Base-by-base conservation (phyloP, 2,329 filamentous ascomycete genomes). In the Talaromyces atroroseus region DNA sequence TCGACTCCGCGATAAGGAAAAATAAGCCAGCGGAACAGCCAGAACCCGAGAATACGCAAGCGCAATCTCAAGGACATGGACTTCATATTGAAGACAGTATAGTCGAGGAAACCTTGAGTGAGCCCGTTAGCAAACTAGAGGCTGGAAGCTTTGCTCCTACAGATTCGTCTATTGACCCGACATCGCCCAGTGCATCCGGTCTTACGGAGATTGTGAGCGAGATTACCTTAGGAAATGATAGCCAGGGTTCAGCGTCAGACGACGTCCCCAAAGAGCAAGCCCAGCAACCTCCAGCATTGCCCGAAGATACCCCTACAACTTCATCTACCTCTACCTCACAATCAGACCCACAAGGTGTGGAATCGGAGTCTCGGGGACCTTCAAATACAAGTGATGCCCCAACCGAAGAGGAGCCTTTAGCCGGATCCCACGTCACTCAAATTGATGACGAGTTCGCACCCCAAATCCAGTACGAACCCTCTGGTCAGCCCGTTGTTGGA, bases 401-500 rank as follows among this genome's bases (percentile, higher is more conserved):
- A 70, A 57, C 26, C 7, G 52, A 52, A 12, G 49, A 54, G 18
- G 49, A 54, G 14, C 45, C n/a, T 2, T 52, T 32, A 2, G 21
- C 20, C 14, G 38, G 38, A 7, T 51, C 49, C 38, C 45, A 29
- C 5, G 59, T 60, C 6, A 64, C 61, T 51, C 63, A 68, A n/a
- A 56, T 60, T 14, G 64, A 63, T 4, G 65, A 67, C 26, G 63
- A 66, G 29, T 54, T 63, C 45, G 58, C 62, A 42, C 62, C 65
- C 21, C 75, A 78, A 23, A 80, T 83, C 57, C 83, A 86, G 60
- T 75, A 79, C 16, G 84, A 86, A 61, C 69, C 78, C 26, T 81
- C 86, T 62, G 83, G 84, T 6, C 80, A 82, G 32, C 89, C 91
- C 2, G 91, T 99, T 21, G 94, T 99, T 11, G 94, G 94, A 52